A percentile compares a stretch with the other conserved stretches of the same genome.
Evolutionary conservation across 2,329 filamentous ascomycete species (phyloP).

Genomic region (Catunica adiposa): DNA sequence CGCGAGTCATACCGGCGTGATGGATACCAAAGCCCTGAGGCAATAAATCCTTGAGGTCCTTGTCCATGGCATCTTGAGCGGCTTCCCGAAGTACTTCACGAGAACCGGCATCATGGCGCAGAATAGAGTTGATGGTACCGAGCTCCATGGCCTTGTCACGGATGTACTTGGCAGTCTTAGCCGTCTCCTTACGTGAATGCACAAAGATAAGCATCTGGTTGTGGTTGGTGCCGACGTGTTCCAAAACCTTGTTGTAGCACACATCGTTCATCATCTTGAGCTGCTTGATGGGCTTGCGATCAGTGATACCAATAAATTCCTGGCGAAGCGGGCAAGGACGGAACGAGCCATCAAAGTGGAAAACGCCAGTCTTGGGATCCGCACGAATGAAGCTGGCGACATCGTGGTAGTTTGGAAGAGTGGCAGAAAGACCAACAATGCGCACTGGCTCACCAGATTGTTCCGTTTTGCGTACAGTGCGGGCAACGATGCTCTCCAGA

Average conservation of each 20-base stretch:
- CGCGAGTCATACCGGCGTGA: slow-evolving; percentile 89
- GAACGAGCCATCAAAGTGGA: slow-evolving; percentile 92
- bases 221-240: slow-evolving; percentile 80
- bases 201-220: slow-evolving; percentile 99
- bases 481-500: slow-evolving; percentile 86
- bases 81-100: slow-evolving; percentile 78
- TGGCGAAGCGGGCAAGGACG: slow-evolving; percentile 87
- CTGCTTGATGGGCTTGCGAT: slow-evolving; percentile 97
- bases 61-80: slow-evolving; percentile 63
- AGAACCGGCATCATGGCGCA: slow-evolving; percentile 82
- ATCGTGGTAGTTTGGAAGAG: slow-evolving; percentile 88
- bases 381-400: slow-evolving; percentile 91
- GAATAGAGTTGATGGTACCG: slow-evolving; percentile 91
- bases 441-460: slow-evolving; percentile 88
- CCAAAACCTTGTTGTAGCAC: slow-evolving; percentile 91
- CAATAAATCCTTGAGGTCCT: slow-evolving; percentile 80
- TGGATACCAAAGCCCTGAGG: slow-evolving; percentile 97
- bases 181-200: slow-evolving; percentile 93
- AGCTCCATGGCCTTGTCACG: slow-evolving; percentile 92
- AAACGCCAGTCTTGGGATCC: slow-evolving; percentile 68
- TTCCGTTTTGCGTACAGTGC: slow-evolving; percentile 83
- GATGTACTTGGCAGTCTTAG: slow-evolving; percentile 92
- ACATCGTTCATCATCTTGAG: slow-evolving; percentile 99
- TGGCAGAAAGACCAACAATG: slow-evolving; percentile 83
- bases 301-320: slow-evolving; percentile 93